Base-by-base conservation (phyloP, 2,329 filamentous ascomycete genomes). In the Xylariaceae sp. region DNA sequence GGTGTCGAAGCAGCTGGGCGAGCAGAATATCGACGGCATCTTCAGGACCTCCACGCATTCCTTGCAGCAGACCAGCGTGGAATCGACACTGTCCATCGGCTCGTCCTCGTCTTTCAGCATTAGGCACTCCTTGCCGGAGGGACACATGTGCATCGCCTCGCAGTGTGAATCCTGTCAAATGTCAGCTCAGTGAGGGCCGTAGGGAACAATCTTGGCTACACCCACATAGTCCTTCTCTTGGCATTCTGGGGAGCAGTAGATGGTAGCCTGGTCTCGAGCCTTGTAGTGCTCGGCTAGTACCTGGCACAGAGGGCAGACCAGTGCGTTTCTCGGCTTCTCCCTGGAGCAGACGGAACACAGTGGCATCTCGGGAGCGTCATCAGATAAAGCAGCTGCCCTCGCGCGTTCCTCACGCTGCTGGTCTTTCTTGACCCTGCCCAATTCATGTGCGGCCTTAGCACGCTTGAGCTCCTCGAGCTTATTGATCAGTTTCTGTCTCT, bases 211-310 rank as follows among this genome's bases (percentile, higher is more conserved):
- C n/a, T n/a, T n/a, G n/a, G n/a, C n/a, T n/a, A n/a, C n/a, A 59
- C 64, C 48, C 50, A 70, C 68, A 31, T 63, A 59, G 31, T 58
- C 59, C 24, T 57, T 52, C 5, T 57, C 49, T 18, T 54, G 55
- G 41, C 67, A 70, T 16, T 53, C 53, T 5, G 63, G 55, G 1
- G 64, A 66, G 46, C 67, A 70, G 42, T 67, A 72, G 6, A 67
- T 49, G 2, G 60, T 61, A 35, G 65, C 43, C 19, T 50, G 51
- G 31, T 52, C 49, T 8, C 40, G 40, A 3, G 63, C 52, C 10
- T 60, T 59, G 37, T 62, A 55, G 24, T 61, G 52, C 10, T 49
- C 46, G 9, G 50, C 40, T 2, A 67, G 47, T n/a, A 63, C 47
- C 41, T 70, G 63, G 45, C 68, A 72, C 5, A 68, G 31, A 2